phyloP scores from a whole-genome alignment of 2,329 filamentous ascomycete genomes.

The Venturia oleaginea region DNA sequence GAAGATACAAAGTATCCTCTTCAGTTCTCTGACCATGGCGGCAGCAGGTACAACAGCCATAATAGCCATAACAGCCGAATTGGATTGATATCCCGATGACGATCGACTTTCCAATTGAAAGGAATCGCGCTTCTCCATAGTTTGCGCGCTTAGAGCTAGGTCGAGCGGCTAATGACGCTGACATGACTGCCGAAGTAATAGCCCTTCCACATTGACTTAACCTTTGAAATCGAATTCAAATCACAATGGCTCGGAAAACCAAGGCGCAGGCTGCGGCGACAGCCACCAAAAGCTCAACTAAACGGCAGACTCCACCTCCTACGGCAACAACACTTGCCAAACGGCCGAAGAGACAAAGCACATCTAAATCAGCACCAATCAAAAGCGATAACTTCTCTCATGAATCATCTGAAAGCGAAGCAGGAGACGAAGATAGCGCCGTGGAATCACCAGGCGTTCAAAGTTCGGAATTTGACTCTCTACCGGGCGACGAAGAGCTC shows the following conservation, averaged over 20 bases:
- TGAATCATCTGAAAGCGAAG: slow-evolving; percentile 33
- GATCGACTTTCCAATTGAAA: too few relatives aligned
- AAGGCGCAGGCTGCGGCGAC: slow-evolving; percentile 18
- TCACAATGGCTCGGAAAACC: slow-evolving; percentile 25
- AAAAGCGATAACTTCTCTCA: slow-evolving; percentile 27
- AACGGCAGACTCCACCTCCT: slow-evolving; percentile 24
- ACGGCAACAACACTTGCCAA: slow-evolving; percentile 28
- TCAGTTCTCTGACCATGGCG: too few relatives aligned
- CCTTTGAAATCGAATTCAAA: not conserved
- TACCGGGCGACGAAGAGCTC: slow-evolving; percentile 16
- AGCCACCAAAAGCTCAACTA: slow-evolving; percentile 25
- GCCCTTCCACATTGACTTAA: not conserved
- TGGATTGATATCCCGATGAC: too few relatives aligned
- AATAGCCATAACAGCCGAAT: too few relatives aligned
- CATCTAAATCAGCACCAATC: slow-evolving; percentile 18
- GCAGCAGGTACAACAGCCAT: too few relatives aligned
- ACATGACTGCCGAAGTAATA: not conserved
- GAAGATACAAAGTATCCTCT: too few relatives aligned
- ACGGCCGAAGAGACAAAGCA: slow-evolving; percentile 9
- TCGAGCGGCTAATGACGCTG: not conserved
- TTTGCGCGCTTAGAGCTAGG: not conserved
- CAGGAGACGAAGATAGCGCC: slow-evolving; percentile 26
- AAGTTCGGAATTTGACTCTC: slow-evolving; percentile 20
- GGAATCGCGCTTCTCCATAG: not conserved
- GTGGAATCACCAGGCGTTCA: slow-evolving; percentile 3